Percentiles rank a stretch among this genome's conserved stretches.
Conservation (phyloP, 139 green algal species). For the Chlamydomonas asymmetrica region DNA sequence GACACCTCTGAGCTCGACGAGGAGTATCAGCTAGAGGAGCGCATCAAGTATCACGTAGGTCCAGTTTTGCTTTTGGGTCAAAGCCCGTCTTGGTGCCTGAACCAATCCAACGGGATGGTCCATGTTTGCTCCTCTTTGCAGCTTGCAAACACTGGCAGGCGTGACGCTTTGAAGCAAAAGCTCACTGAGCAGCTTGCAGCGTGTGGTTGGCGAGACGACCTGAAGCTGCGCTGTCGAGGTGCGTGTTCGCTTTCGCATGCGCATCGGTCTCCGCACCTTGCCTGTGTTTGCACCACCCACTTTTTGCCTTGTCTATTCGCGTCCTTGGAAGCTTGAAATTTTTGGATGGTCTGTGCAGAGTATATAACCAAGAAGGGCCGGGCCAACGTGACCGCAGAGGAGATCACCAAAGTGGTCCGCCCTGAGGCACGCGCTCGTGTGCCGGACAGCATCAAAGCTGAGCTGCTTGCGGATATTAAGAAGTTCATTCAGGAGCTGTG, state of each 20-base stretch:
- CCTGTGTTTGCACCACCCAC: not conserved
- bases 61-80: too few relatives aligned
- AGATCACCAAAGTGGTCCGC: conserved; percentile 51
- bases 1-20: too few relatives aligned
- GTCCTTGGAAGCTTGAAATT: not conserved
- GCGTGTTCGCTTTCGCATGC: not conserved
- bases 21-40: too few relatives aligned
- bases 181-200: conserved; percentile 52
- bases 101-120: too few relatives aligned
- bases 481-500: conserved; percentile 59
- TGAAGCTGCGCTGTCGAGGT: conserved; percentile 55
- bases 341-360: conserved; percentile 27
- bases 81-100: too few relatives aligned
- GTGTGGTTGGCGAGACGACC: conserved; percentile 67
- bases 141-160: conserved; percentile 47
- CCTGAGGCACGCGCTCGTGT: conserved; percentile 48
- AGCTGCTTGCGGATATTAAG: conserved; percentile 65
- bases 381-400: conserved; percentile 57
- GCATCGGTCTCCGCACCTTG: not conserved
- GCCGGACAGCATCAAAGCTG: conserved; percentile 66
- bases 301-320: not conserved
- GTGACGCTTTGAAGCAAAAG: conserved; percentile 57
- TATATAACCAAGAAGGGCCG: conserved; percentile 39
- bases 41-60: too few relatives aligned
- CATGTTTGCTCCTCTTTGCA: too few relatives aligned